A percentile compares a stretch with the other conserved stretches of the same genome.
Conservation (phyloP, 2,329 filamentous ascomycete species). For the Beauveria pseudobassiana region DNA sequence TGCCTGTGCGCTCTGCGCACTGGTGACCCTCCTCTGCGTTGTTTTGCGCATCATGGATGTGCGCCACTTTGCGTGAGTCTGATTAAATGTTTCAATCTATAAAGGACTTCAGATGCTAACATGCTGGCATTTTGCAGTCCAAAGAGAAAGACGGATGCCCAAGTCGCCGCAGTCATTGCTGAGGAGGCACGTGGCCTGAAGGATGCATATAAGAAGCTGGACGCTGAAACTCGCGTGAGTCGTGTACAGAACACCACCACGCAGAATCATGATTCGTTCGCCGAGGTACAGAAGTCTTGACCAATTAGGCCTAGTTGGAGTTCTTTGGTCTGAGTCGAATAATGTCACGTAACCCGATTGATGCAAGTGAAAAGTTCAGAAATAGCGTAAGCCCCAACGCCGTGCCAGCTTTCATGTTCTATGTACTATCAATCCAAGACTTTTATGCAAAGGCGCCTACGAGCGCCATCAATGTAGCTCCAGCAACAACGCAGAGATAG, state of each 20-base stretch:
- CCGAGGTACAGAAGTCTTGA: not conserved
- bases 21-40: constrained; percentile 38
- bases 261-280: not conserved
- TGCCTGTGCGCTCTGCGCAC: constrained; percentile 33
- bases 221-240: not conserved
- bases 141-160: constrained; percentile 9
- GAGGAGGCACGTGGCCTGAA: not conserved
- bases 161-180: not conserved
- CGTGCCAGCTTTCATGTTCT: not conserved
- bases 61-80: constrained; percentile 6
- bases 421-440: not conserved
- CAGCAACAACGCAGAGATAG: constrained; percentile 54
- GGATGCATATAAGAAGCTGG: not conserved
- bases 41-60: constrained; percentile 36
- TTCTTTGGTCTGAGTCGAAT: not conserved
- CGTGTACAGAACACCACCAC: not conserved
- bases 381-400: constrained; percentile 1
- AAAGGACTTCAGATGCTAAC: not conserved
- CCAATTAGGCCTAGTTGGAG: not conserved
- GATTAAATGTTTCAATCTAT: not conserved
- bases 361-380: not conserved
- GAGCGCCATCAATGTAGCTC: constrained; percentile 61
- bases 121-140: not conserved
- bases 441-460: constrained; percentile 63
- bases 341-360: not conserved